Evolutionary conservation across 2,329 filamentous ascomycete species (phyloP).

Genomic region (Fusarium sp.): DNA sequence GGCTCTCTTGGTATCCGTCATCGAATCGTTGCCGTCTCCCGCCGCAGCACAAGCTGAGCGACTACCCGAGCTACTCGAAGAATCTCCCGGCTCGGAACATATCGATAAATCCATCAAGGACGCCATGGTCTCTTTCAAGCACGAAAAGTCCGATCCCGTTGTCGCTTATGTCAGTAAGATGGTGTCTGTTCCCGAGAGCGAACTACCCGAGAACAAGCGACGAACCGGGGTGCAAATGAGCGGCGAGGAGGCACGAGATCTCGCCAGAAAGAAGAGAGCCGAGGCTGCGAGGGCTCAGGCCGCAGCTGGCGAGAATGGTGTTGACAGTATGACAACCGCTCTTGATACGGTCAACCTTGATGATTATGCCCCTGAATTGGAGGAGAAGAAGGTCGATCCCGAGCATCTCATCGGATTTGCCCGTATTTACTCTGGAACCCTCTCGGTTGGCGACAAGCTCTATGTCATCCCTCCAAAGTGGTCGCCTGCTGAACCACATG

Average conservation of each 20-base stretch:
- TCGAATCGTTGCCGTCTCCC: slow-evolving; percentile 92
- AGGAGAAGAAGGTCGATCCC: slow-evolving; percentile 74
- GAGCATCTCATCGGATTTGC: slow-evolving; percentile 97
- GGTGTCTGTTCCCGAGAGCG: slow-evolving; percentile 93
- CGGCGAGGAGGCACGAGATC: slow-evolving; percentile 88
- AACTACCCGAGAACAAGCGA: slow-evolving; percentile 88
- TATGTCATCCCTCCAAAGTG: slow-evolving; percentile 96
- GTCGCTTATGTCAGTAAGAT: slow-evolving; percentile 99
- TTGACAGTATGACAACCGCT: slow-evolving; percentile 69
- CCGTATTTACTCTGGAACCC: slow-evolving; percentile 88
- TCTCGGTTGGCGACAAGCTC: slow-evolving; percentile 89
- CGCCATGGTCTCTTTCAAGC: slow-evolving; percentile 87
- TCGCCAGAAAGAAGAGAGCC: slow-evolving; percentile 88
- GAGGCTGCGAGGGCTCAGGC: slow-evolving; percentile 87
- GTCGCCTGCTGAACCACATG: slow-evolving; percentile 81
- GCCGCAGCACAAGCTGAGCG: slow-evolving; percentile 82
- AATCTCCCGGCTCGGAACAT: slow-evolving; percentile 80
- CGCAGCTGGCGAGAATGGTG: slow-evolving; percentile 60
- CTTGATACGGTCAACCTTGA: slow-evolving; percentile 73
- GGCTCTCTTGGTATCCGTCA: slow-evolving; percentile 90
- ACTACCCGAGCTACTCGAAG: slow-evolving; percentile 81
- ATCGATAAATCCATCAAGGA: slow-evolving; percentile 77
- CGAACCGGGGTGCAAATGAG: slow-evolving; percentile 75
- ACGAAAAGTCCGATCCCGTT: slow-evolving; percentile 77
- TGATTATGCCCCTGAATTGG: slow-evolving; percentile 59